Evolutionary conservation across 768 basidiomycete genomes (phyloP), one percentile per base, ranked within the genome.

Genomic region (Lentinula raphanica): DNA sequence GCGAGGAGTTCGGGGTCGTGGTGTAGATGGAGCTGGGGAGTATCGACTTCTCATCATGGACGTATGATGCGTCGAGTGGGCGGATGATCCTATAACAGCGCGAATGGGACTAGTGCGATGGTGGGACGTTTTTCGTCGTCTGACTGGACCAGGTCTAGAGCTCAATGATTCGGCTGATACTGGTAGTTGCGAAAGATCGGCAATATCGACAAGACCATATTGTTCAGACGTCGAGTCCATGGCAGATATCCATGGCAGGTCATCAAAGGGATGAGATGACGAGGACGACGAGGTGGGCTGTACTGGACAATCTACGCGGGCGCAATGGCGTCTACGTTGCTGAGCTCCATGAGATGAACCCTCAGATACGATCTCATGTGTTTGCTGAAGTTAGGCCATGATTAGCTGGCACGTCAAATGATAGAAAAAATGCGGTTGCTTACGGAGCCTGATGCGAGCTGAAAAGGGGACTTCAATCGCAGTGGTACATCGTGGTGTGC

Each of bases 161-260:
- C 65, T 44, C 13, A 63, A 23, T 45, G 39, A 40, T 44, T 63
- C 73, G 60, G 66, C 70, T 27, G 21, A 15, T 38, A 49, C n/a
- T 25, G 75, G 75, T n/a, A 86, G 64, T 60, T 84, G 81, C 1
- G 86, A 87, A 44, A 87, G 79, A 70, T 88, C 86, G 56, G 86
- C 85, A 59, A 86, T 80, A 63, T 87, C 83, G 66, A 75, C 76
- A 17, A 71, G 71, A 64, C 76, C 72, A 63, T 73, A 56, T 58
- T 64, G 63, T 54, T 79, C 74, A 13, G 78, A 73, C 5, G 79
- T 60, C 53, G 70, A 59, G 53, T 88, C 82, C 50, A 88, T 71
- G 7, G 80, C 75, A 25, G 84, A 75, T 54, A 86, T 84, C 86
- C 87, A 89, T 3, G 87, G 84, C 9, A 89, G 78, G 27, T 77